Conservation (phyloP, 257 asterid species). For the Leonotis leonurus region DNA sequence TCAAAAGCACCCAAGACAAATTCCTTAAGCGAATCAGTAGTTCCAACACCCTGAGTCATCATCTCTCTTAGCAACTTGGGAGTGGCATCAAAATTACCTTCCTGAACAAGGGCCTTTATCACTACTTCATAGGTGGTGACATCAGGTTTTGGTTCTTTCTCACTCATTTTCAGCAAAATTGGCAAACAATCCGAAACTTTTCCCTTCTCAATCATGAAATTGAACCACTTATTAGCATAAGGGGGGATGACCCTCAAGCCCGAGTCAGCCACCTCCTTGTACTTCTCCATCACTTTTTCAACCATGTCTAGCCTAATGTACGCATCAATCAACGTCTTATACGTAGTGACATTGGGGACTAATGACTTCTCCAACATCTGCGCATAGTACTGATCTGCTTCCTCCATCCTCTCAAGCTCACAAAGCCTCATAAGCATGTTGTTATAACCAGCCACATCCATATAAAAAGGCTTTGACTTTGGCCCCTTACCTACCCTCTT, state of each 20-base stretch:
- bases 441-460: conserved; percentile 80
- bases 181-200: conserved; percentile 53
- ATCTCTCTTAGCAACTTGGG: conserved; percentile 45
- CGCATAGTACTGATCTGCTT: conserved; percentile 59
- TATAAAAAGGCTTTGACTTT: conserved; percentile 72
- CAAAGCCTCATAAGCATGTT: conserved; percentile 67
- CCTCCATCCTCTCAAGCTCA: conserved; percentile 70
- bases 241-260: conserved; percentile 76
- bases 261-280: conserved; percentile 57
- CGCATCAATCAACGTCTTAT: conserved; percentile 60
- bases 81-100: conserved; percentile 39
- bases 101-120: conserved; percentile 52
- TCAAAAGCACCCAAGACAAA: conserved; percentile 50
- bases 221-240: conserved; percentile 73
- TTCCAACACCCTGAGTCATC: conserved; percentile 46
- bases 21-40: conserved; percentile 46
- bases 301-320: conserved; percentile 50
- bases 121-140: conserved; percentile 65
- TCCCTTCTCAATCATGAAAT: conserved; percentile 61
- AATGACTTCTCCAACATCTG: conserved; percentile 52
- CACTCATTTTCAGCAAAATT: conserved; percentile 59
- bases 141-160: conserved; percentile 79
- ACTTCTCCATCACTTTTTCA: conserved; percentile 57
- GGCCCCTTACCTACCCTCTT: conserved; percentile 63
- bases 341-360: conserved; percentile 68